Conservation (phyloP, 2,329 filamentous ascomycete species). For the Fusarium lateritium region DNA sequence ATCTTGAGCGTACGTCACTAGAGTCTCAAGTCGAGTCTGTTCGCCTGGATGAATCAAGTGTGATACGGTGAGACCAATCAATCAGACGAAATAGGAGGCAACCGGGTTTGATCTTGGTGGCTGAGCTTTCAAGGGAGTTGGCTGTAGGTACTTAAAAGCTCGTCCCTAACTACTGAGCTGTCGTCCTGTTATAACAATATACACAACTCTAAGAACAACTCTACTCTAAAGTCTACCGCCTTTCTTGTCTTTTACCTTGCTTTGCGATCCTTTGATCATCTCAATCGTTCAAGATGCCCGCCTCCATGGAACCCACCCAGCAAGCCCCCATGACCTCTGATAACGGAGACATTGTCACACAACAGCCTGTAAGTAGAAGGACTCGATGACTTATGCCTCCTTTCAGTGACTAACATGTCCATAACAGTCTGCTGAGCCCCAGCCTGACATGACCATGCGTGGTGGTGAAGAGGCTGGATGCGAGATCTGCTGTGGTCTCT, state of each 20-base stretch:
- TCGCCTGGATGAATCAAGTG: not conserved
- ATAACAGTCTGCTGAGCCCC: conserved; percentile 56
- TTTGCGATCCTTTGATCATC: conserved; percentile 9
- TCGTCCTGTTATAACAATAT: conserved; percentile 29
- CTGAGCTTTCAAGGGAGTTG: conserved; percentile 18
- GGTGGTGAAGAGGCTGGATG: conserved; percentile 63
- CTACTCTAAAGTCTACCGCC: conserved; percentile 27
- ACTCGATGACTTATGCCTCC: not conserved
- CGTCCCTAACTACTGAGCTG: conserved; percentile 31
- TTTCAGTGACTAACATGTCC: conserved; percentile 10
- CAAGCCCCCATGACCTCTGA: conserved; percentile 61
- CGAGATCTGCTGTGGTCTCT: conserved; percentile 63
- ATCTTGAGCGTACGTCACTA: conserved; percentile 38
- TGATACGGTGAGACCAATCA: conserved; percentile 29
- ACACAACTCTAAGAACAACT: conserved; percentile 28
- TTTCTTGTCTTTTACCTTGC: conserved; percentile 1
- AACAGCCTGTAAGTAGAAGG: conserved; percentile 58
- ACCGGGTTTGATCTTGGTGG: conserved; percentile 8
- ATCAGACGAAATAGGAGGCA: conserved; percentile 7
- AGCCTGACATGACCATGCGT: conserved; percentile 60
- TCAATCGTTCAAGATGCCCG: conserved; percentile 56
- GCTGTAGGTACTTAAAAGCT: conserved; percentile 36
- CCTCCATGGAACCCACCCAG: conserved; percentile 58
- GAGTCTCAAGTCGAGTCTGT: conserved; percentile 5
- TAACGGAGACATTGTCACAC: conserved; percentile 55